Base-by-base conservation (phyloP, 352 stramenopile species). In the Peronospora tabacina region DNA sequence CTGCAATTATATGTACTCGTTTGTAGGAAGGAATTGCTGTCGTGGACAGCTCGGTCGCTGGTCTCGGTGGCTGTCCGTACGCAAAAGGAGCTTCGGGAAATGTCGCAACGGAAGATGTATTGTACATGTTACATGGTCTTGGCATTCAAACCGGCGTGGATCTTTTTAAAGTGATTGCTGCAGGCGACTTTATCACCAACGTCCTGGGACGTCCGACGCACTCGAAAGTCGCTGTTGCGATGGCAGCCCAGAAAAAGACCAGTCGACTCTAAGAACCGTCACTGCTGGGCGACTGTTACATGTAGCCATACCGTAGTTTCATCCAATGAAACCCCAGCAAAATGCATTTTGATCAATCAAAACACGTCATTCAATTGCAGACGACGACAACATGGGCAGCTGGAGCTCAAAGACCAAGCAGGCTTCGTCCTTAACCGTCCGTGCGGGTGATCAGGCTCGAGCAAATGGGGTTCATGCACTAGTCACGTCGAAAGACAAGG, bases 81-180 rank as follows among this genome's bases (percentile, higher is more conserved):
- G 95, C 95, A 10, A 85, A 80, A n/a, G 94, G 94, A 45, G 95
- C 95, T 11, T 97, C 88, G 5, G 95, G 95, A 28, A 98, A 98
- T 66, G 90, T 98, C 13, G 92, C 95, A 8, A 98, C 95, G 0
- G 95, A 98, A 68, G 95, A 98, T 65, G 87, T 98, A 36, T 73
- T 98, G 6, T 98, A 98, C 73, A 98, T 98, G 94, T 59, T 98
- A 28, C 66, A 98, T 43, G 94, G 95, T 10, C 70, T 98, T 35
- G 93, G 94, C 29, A 89, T 98, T 28, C 57, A 72, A n/a, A 98
- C 94, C 9, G 94, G 93, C 34, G 85, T 98, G 13, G 82, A 98
- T 66, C 54, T 98, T n/a, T 36, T 85, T 16, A 89, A 92, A 67
- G 65, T 98, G n/a, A 83, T 96, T 16, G 72, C 87, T 37, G 86